Conservation (phyloP, 495 filamentous ascomycete genomes). For the Penicillium lagena region DNA sequence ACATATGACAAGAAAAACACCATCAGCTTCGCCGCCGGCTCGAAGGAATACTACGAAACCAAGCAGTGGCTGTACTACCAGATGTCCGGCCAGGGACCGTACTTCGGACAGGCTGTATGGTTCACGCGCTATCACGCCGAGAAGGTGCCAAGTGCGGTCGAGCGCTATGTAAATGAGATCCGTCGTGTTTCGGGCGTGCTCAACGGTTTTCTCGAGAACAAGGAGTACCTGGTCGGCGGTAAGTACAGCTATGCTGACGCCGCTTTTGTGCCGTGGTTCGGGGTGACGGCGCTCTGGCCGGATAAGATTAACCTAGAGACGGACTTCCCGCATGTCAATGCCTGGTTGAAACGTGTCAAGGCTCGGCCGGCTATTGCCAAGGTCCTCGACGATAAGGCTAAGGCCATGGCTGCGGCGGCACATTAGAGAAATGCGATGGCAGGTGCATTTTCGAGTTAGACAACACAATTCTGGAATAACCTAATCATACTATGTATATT, state of each 20-base stretch:
- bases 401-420: neutral
- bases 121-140: conserved; percentile 51
- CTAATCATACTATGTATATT: no score
- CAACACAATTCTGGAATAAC: no score
- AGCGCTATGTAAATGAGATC: conserved; percentile 56
- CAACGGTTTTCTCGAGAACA: conserved; percentile 41
- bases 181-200: conserved; percentile 54
- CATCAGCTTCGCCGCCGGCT: conserved; percentile 46
- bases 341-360: conserved; percentile 27
- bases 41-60: conserved; percentile 42
- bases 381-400: neutral
- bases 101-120: conserved; percentile 55
- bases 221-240: conserved; percentile 54
- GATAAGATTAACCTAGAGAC: conserved; percentile 12
- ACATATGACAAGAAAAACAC: conserved; percentile 60
- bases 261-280: conserved; percentile 51
- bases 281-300: conserved; percentile 1
- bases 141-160: conserved; percentile 48
- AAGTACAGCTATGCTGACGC: conserved; percentile 54
- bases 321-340: conserved; percentile 19
- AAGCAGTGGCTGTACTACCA: conserved; percentile 68
- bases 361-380: neutral
- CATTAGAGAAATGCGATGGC: no score
- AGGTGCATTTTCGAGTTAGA: no score
- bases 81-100: conserved; percentile 62